Base-by-base conservation (phyloP, 257 asterid species). In the Capsicum baccatum region DNA sequence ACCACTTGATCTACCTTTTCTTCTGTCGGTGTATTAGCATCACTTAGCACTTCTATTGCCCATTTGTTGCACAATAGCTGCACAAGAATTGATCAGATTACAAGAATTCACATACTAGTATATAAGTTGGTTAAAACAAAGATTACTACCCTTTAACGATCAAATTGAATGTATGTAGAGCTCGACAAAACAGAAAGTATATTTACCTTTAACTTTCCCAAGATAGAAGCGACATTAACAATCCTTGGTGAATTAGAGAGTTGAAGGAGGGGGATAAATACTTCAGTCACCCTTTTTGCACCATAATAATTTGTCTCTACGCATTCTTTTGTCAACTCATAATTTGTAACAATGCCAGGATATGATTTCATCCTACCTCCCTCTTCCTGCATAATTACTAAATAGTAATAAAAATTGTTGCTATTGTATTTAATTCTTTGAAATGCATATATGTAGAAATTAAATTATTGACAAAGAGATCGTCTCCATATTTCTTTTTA, bases 161-260 rank as follows among this genome's bases (percentile, higher is more conserved):
- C 33, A 26, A 26, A 26, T 26, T 26, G 33, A 26, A 26, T 26
- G 33, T 26, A 26, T 26, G 33, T 26, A 39, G 44, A 4, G 44
- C 5, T 39, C 44, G 44, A 39, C 44, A 39, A 26, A 26, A 26
- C 33, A 39, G 44, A 39, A 39, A 39, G 44, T 39, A 39, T 4
- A 6, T 21, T 81, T 80, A 91, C 94, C 93, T 87, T 85, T 37
- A 93, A 86, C 88, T 69, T 90, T 26, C 94, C 96, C 60, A 85
- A 11, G 15, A 33, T 33, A 8, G 97, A 88, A 56, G 94, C 76
- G 0, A 93, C 92, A 63, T 88, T 91, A 0, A 92, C 93, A 8
- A 92, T 89, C 81, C 88, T 86, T 6, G 97, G 95, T 10, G 97
- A 91, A n/a, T 89, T 58, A 71, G 97, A 94, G 13, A 85, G 88